Conservation (phyloP, 1,284 basidiomycete genomes). For the Kwoniella shivajii region DNA sequence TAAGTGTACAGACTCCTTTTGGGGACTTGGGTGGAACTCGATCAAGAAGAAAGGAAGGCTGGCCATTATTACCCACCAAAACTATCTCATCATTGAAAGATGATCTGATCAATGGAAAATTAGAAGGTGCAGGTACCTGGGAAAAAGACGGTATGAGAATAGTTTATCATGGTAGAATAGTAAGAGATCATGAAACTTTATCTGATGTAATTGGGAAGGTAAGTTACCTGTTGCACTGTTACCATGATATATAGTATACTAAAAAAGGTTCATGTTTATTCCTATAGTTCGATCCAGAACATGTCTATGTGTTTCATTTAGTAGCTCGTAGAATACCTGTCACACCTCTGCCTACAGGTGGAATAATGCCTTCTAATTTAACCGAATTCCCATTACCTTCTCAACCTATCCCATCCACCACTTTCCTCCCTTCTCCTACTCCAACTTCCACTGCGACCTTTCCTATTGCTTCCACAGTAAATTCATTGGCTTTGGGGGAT, state of each 20-base stretch:
- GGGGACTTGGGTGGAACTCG: slow-evolving; percentile 27
- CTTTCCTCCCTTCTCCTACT: too few species aligned
- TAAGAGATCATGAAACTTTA: slow-evolving; percentile 43
- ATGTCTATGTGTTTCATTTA: slow-evolving; percentile 38
- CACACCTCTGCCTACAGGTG: slow-evolving; percentile 11
- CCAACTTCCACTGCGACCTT: neutral
- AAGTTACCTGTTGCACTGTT: slow-evolving; percentile 16
- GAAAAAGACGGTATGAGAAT: slow-evolving; percentile 43
- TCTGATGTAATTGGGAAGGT: slow-evolving; percentile 35
- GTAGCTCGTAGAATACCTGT: slow-evolving; percentile 31
- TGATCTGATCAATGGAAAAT: slow-evolving; percentile 27
- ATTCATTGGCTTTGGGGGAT: slow-evolving; percentile 35
- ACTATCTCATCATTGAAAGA: slow-evolving; percentile 38
- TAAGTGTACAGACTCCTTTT: slow-evolving; percentile 40
- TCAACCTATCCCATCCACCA: neutral
- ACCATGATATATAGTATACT: too few species aligned
- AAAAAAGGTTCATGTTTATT: too few species aligned
- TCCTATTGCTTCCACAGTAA: slow-evolving; percentile 1
- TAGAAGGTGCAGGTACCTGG: slow-evolving; percentile 38
- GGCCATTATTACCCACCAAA: slow-evolving; percentile 14
- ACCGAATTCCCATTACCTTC: slow-evolving; percentile 1
- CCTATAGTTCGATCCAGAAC: slow-evolving; percentile 6
- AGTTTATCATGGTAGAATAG: slow-evolving; percentile 48
- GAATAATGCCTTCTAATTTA: slow-evolving; percentile 2
- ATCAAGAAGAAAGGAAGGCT: slow-evolving; percentile 33